phyloP scores from a whole-genome alignment of 495 filamentous ascomycete species.

The Penicillium flavigenum region DNA sequence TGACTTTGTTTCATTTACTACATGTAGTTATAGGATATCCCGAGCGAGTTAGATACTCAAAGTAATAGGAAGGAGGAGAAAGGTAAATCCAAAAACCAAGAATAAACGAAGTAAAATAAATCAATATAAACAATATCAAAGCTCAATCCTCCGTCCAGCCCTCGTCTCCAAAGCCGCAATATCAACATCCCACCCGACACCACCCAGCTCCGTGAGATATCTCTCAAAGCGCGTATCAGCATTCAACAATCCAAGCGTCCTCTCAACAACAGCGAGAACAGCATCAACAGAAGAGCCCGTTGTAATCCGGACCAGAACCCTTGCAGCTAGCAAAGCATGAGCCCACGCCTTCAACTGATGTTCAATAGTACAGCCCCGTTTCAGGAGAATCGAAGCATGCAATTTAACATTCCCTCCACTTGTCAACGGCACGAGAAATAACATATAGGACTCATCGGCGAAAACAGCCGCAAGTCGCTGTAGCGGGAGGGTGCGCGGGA shows the following conservation, averaged over 20 bases:
- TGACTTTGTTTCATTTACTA: neutral
- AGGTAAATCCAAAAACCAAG: neutral
- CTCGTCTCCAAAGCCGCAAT: constrained; percentile 59
- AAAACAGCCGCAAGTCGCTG: constrained; percentile 26
- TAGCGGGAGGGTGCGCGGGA: constrained; percentile 24
- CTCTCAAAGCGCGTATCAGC: constrained; percentile 40
- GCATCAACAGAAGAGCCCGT: neutral
- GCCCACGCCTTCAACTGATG: constrained; percentile 68
- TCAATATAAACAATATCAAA: neutral
- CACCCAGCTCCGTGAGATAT: constrained; percentile 40
- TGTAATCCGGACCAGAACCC: constrained; percentile 9
- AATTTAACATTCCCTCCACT: constrained; percentile 9
- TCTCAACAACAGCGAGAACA: constrained; percentile 19
- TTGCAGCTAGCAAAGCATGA: constrained; percentile 64
- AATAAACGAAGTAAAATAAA: neutral
- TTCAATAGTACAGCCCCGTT: constrained; percentile 50
- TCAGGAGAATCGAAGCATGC: constrained; percentile 62
- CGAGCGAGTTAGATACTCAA: no score
- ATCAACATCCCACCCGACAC: constrained; percentile 61
- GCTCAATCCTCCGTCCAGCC: constrained; percentile 38
- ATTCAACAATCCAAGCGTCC: constrained; percentile 33
- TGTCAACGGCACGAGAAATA: constrained; percentile 22
- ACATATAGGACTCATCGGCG: constrained; percentile 32
- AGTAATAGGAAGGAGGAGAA: neutral
- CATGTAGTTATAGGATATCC: neutral